A percentile compares a stretch with the other conserved stretches of the same genome.
These are phyloP conservation scores for Rhizopus stolonifer DNA, from an alignment of 371 early-diverging fungal genomes.

Conservation along the genomic window DNA sequence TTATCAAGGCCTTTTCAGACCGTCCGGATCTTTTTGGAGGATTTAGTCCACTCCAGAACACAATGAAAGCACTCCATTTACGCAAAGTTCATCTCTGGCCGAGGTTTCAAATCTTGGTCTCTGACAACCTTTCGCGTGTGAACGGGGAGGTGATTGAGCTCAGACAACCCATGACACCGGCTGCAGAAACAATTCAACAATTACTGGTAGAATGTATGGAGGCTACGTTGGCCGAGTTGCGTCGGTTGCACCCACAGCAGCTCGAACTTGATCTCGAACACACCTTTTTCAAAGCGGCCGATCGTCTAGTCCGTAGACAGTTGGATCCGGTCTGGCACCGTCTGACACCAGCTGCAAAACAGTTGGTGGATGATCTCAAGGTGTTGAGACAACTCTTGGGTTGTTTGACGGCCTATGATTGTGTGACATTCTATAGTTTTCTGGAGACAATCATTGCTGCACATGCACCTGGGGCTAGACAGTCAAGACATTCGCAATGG, in stretches of 20 bases:
- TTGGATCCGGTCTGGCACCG: constrained; percentile 90
- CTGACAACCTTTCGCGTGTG: constrained; percentile 57
- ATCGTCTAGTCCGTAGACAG: constrained; percentile 69
- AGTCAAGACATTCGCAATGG: constrained; percentile 70
- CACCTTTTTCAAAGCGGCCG: constrained; percentile 81
- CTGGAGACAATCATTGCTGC: constrained; percentile 80
- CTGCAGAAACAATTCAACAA: constrained; percentile 84
- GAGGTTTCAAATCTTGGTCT: constrained; percentile 75
- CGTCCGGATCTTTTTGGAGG: constrained; percentile 77
- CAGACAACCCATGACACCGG: constrained; percentile 74
- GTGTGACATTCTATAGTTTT: constrained; percentile 83
- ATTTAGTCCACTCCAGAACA: constrained; percentile 85
- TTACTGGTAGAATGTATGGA: constrained; percentile 86
- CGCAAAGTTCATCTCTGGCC: constrained; percentile 91
- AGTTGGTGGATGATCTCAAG: constrained; percentile 74
- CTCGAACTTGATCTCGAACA: constrained; percentile 86
- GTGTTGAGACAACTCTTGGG: constrained; percentile 69
- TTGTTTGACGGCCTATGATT: constrained; percentile 82
- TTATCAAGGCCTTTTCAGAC: constrained; percentile 95
- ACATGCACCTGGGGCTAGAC: constrained; percentile 36
- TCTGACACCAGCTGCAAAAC: constrained; percentile 70
- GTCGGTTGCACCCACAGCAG: constrained; percentile 65
- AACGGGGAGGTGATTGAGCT: constrained; percentile 75
- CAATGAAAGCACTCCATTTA: constrained; percentile 76
- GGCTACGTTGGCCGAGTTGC: constrained; percentile 76